Conservation (phyloP, 2,329 filamentous ascomycete species). For the Claviceps quebecensis region DNA sequence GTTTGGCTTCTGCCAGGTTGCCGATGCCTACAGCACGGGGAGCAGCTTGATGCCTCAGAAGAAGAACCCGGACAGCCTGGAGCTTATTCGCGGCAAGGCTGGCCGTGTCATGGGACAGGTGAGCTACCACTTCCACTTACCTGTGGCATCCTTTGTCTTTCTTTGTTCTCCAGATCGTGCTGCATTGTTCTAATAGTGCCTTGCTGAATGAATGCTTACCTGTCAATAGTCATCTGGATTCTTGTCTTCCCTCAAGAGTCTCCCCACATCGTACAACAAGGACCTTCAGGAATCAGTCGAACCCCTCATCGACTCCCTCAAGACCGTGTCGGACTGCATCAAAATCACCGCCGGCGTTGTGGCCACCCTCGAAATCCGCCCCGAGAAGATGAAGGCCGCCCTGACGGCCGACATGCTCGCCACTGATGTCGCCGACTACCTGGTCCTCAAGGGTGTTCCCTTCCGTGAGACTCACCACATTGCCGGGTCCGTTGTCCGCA, state of each 20-base stretch:
- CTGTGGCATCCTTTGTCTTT: neutral
- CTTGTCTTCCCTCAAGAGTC: constrained; percentile 1
- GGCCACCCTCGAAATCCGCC: constrained; percentile 1
- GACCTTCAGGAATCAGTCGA: neutral
- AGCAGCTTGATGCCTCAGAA: constrained; percentile 2
- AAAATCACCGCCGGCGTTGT: neutral
- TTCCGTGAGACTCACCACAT: constrained; percentile 9
- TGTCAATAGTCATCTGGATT: neutral
- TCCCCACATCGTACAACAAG: constrained; percentile 4
- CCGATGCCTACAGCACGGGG: constrained; percentile 1
- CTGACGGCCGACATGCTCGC: constrained; percentile 7
- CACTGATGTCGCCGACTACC: constrained; percentile 8
- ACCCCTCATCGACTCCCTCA: neutral
- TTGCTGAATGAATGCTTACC: neutral
- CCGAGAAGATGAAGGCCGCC: constrained; percentile 5
- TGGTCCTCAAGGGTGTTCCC: constrained; percentile 6
- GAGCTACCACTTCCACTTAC: neutral
- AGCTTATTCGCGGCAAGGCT: constrained; percentile 9
- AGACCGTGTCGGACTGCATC: constrained; percentile 1
- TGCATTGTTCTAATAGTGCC: too few relatives aligned
- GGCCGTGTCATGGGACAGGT: constrained; percentile 1
- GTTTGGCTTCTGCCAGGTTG: constrained; percentile 1
- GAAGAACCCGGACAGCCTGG: constrained; percentile 12
- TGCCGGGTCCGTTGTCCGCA: constrained; percentile 4
- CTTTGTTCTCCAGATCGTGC: neutral